Evolutionary conservation across 306 rosid genomes (phyloP).

Genomic region (Dalbergia cultrata): DNA sequence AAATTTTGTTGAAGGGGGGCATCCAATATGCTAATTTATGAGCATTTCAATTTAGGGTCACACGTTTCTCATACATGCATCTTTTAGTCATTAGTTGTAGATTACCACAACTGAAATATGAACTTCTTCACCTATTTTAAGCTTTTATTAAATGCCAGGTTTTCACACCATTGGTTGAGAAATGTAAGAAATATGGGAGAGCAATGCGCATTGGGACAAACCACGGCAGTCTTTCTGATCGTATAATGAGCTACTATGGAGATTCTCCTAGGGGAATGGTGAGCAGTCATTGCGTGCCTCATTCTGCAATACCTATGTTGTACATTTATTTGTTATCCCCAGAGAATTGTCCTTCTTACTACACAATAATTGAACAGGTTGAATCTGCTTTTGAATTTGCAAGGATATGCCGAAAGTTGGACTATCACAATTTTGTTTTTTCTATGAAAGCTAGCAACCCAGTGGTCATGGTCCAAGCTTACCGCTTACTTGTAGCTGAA

Average conservation of each 20-base stretch:
- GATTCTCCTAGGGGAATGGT: conserved; percentile 99
- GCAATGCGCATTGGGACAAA: conserved; percentile 99
- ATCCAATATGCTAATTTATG: conserved; percentile 4
- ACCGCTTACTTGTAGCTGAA: conserved; percentile 94
- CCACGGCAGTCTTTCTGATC: conserved; percentile 99
- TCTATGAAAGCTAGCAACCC: conserved; percentile 99
- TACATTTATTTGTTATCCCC: conserved; percentile 32
- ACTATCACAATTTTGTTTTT: conserved; percentile 89
- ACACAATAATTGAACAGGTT: conserved; percentile 67
- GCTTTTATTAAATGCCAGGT: conserved; percentile 58
- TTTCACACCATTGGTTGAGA: conserved; percentile 95
- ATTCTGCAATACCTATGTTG: conserved; percentile 29
- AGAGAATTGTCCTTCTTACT: conserved; percentile 32
- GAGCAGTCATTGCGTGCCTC: conserved; percentile 42
- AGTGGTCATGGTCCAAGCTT: conserved; percentile 97
- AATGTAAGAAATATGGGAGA: conserved; percentile 97
- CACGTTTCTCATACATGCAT: too few species aligned
- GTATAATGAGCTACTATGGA: conserved; percentile 99
- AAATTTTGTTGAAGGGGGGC: neutral
- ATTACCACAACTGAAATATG: conserved; percentile 8
- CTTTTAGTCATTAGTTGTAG: neutral
- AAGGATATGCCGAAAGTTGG: conserved; percentile 93
- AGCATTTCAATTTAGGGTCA: conserved; percentile 11
- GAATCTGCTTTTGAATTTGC: conserved; percentile 99
- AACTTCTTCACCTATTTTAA: conserved; percentile 37